Base-by-base conservation (phyloP, 306 rosid genomes). In the Vachellia pachyceras region DNA sequence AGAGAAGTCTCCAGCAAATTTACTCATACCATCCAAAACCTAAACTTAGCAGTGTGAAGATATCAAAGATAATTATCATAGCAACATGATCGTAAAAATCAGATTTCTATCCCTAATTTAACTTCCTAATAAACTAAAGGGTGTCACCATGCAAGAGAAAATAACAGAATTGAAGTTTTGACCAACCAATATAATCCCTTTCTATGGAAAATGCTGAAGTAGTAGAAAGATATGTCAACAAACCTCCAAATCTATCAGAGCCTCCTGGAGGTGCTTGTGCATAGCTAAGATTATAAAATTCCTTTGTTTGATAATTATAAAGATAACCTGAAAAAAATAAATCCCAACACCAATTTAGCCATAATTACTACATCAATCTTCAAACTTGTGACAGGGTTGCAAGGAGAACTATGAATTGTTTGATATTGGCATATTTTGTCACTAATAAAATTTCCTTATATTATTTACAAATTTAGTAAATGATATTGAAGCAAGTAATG, bases 241-340 rank as follows among this genome's bases (percentile, higher is more conserved):
- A 85, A 96, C 99, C 99, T 93, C 99, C 99, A 89, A 93, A 96
- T 86, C 86, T 87, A 58, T 91, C 94, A 18, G 99, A 97, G 72
- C 96, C 98, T 84, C 90, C 93, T 0, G 94, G 91, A 3, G 88
- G 89, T 85, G 86, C 91, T 35, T 81, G 97, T 76, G 97, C 89
- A 83, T 87, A 87, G 83, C 98, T 96, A 78, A 96, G 97, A 88
- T 96, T 96, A 85, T 92, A 93, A 79, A 93, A 88, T 89, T 96
- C 99, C 78, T 86, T 96, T 39, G 99, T 81, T 81, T 96, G 99
- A 85, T 76, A 89, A 80, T 93, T 96, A 87, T 85, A 92, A 36
- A 96, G 94, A 90, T 93, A 93, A 84, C 99, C 99, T 96, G 97
- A 78, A 79, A 79, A 7, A 17, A 7, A 11, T 29, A 67, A 73